These are phyloP conservation scores for Vickermania ingenoplastis DNA, from an alignment of 208 protist genomes.

Conservation along the genomic window DNA sequence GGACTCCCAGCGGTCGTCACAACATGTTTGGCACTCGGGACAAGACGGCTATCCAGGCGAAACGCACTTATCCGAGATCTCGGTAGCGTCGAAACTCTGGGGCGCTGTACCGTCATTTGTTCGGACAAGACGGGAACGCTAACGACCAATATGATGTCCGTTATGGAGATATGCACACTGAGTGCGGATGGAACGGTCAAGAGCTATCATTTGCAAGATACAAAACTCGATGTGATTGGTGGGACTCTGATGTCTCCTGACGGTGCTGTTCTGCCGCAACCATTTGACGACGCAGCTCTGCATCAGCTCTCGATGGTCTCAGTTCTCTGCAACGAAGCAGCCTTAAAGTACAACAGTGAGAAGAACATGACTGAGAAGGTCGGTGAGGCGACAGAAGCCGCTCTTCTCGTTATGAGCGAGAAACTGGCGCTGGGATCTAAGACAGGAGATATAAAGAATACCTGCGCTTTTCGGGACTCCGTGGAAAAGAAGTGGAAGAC, in stretches of 20 bases:
- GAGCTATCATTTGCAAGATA: slow-evolving; percentile 45
- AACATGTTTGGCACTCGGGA: slow-evolving; percentile 93
- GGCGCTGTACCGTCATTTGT: slow-evolving; percentile 96
- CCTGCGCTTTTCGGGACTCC: neutral
- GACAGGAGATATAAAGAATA: neutral
- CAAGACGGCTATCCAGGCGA: slow-evolving; percentile 92
- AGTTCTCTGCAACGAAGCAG: slow-evolving; percentile 76
- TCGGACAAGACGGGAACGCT: slow-evolving; percentile 99
- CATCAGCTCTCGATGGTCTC: slow-evolving; percentile 46
- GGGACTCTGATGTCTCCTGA: slow-evolving; percentile 18
- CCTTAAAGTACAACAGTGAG: slow-evolving; percentile 29
- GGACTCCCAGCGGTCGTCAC: slow-evolving; percentile 96
- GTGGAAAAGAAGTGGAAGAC: slow-evolving; percentile 26
- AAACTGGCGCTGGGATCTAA: slow-evolving; percentile 60
- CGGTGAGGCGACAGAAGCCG: slow-evolving; percentile 88
- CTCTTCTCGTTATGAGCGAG: slow-evolving; percentile 83
- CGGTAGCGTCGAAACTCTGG: slow-evolving; percentile 96
- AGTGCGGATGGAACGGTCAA: neutral
- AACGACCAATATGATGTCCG: slow-evolving; percentile 98
- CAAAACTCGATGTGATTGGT: slow-evolving; percentile 32
- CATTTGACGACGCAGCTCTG: slow-evolving; percentile 34
- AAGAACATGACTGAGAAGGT: slow-evolving; percentile 46
- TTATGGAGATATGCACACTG: slow-evolving; percentile 55
- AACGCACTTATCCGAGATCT: slow-evolving; percentile 94
- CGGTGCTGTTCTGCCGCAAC: slow-evolving; percentile 2